Percentiles rank a stretch among this genome's conserved stretches.
Conservation (phyloP, 257 asterid genomes). For the Coffea eugenioides region DNA sequence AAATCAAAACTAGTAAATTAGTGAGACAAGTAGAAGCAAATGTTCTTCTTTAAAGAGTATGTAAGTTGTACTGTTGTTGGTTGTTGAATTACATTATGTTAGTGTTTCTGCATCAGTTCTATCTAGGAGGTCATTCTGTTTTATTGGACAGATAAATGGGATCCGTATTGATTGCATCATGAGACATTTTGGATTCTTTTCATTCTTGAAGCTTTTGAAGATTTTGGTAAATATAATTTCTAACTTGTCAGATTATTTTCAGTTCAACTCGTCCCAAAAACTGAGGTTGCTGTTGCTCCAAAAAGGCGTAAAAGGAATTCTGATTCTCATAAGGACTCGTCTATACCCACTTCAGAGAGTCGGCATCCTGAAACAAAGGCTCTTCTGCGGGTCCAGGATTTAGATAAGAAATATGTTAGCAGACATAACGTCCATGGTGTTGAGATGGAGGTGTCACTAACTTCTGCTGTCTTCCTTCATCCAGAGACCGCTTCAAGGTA, state of each 20-base stretch:
- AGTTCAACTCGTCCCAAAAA: constrained; percentile 96
- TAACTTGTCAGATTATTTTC: constrained; percentile 39
- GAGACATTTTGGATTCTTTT: neutral
- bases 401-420: constrained; percentile 44
- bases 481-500: constrained; percentile 79
- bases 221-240: constrained; percentile 1
- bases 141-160: neutral
- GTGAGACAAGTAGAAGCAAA: neutral
- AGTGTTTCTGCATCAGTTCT: neutral
- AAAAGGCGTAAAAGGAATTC: constrained; percentile 66
- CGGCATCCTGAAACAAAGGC: constrained; percentile 42
- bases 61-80: neutral
- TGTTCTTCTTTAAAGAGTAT: neutral
- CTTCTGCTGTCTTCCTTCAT: constrained; percentile 72
- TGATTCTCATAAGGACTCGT: constrained; percentile 34
- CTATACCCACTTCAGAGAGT: constrained; percentile 37
- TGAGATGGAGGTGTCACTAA: constrained; percentile 61
- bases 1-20: neutral
- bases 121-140: neutral
- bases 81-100: neutral
- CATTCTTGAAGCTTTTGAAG: neutral
- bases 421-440: constrained; percentile 48
- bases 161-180: neutral
- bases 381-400: constrained; percentile 75
- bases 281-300: constrained; percentile 95